A percentile compares a stretch with the other conserved stretches of the same genome.
These are phyloP conservation scores for Fusarium abutilonis DNA, from an alignment of 2,329 filamentous ascomycete genomes.

Conservation along the genomic window DNA sequence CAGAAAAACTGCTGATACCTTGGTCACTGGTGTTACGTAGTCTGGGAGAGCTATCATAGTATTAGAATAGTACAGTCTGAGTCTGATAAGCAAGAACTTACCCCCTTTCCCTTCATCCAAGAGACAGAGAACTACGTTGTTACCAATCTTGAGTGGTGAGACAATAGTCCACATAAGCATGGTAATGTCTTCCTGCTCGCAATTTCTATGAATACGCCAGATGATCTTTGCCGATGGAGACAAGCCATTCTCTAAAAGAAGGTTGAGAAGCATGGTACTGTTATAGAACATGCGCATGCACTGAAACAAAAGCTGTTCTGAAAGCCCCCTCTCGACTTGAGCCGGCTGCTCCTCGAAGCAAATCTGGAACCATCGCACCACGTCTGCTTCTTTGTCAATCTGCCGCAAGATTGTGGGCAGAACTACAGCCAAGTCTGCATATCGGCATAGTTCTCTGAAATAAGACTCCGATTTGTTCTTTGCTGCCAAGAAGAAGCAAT, in stretches of 20 bases:
- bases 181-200: constrained; percentile 1
- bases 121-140: constrained; percentile 1
- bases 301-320: constrained; percentile 8
- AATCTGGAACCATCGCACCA: constrained; percentile 2
- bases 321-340: background rate
- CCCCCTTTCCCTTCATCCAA: background rate
- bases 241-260: background rate
- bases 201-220: background rate
- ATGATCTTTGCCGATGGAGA: background rate
- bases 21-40: background rate
- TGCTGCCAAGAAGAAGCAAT: constrained; percentile 13
- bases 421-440: constrained; percentile 1
- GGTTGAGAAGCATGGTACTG: background rate
- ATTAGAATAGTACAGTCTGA: background rate
- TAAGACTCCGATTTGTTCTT: background rate
- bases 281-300: constrained; percentile 17
- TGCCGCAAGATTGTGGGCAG: background rate
- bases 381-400: background rate
- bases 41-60: background rate
- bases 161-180: constrained; percentile 14
- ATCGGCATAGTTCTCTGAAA: constrained; percentile 5
- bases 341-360: background rate
- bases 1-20: constrained; percentile 12
- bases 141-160: background rate
- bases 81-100: rapidly evolving